Conservation (phyloP, 208 protist genomes). For the Leishmania major region DNA sequence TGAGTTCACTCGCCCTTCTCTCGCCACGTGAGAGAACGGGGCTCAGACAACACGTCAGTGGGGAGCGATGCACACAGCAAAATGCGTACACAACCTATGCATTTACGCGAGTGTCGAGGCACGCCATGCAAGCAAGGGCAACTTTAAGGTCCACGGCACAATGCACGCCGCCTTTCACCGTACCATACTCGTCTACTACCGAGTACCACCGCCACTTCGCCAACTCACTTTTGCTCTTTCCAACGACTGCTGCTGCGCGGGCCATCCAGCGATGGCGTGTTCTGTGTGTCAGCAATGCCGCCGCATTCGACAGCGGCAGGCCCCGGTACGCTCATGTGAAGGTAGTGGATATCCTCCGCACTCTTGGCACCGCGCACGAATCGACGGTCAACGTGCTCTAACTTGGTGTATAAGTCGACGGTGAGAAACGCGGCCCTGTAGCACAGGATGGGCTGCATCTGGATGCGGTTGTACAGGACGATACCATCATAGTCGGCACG, state of each 20-base stretch:
- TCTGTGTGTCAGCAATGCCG: background rate
- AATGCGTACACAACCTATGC: background rate
- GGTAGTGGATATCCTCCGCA: slow-evolving; percentile 42
- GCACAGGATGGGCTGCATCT: slow-evolving; percentile 51
- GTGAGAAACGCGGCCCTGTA: slow-evolving; percentile 46
- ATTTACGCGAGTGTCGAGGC: background rate
- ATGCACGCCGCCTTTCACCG: slow-evolving; percentile 3
- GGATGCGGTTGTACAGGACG: slow-evolving; percentile 26
- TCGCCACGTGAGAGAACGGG: background rate
- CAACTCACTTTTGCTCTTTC: background rate
- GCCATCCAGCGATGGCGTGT: background rate
- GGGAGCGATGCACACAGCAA: background rate
- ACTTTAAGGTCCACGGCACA: slow-evolving; percentile 19
- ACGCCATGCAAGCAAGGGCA: slow-evolving; percentile 5
- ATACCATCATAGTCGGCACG: background rate
- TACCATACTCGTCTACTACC: background rate
- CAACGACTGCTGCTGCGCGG: background rate
- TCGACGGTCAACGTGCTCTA: slow-evolving; percentile 1
- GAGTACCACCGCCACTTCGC: slow-evolving; percentile 24
- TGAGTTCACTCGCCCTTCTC: background rate
- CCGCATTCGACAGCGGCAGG: slow-evolving; percentile 8
- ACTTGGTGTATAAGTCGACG: slow-evolving; percentile 36
- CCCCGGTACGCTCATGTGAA: slow-evolving; percentile 41
- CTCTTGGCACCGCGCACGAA: slow-evolving; percentile 30
- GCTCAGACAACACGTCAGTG: background rate